Conservation (phyloP, 805 yeast genomes). For the Suhomyces prunicola region DNA sequence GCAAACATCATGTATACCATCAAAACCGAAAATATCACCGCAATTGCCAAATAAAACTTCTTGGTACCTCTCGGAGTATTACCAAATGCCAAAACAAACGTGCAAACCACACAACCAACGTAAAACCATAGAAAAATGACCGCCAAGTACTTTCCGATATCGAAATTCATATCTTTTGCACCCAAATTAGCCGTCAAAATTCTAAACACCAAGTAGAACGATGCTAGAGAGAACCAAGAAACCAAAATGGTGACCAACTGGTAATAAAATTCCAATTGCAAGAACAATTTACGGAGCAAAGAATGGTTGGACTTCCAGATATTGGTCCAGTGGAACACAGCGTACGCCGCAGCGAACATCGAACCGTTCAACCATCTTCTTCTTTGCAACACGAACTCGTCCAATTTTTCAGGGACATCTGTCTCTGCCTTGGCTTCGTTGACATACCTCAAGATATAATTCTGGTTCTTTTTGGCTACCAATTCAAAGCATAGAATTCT, state of each 20-base stretch:
- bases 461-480: conserved; percentile 77
- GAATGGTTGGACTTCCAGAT: conserved; percentile 92
- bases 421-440: conserved; percentile 94
- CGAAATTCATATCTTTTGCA: conserved; percentile 54
- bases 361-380: conserved; percentile 99
- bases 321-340: conserved; percentile 79
- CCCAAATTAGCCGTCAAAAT: conserved; percentile 81
- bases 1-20: conserved; percentile 91
- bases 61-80: conserved; percentile 91
- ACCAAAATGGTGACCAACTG: conserved; percentile 78
- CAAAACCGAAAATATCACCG: conserved; percentile 75
- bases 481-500: conserved; percentile 95
- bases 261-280: conserved; percentile 85
- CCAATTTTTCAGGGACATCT: conserved; percentile 90
- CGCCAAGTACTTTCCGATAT: conserved; percentile 73
- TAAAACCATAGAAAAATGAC: conserved; percentile 84
- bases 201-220: conserved; percentile 88
- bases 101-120: conserved; percentile 72
- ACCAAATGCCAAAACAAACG: conserved; percentile 89
- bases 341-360: conserved; percentile 89
- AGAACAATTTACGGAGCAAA: conserved; percentile 66
- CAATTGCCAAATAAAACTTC: conserved; percentile 69
- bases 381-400: conserved; percentile 95
- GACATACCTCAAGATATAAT: conserved; percentile 90
- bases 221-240: conserved; percentile 89